Evolutionary conservation across 2,329 filamentous ascomycete species (phyloP), one percentile per base, ranked within the genome.

Genomic region (Cercospora sojina): DNA sequence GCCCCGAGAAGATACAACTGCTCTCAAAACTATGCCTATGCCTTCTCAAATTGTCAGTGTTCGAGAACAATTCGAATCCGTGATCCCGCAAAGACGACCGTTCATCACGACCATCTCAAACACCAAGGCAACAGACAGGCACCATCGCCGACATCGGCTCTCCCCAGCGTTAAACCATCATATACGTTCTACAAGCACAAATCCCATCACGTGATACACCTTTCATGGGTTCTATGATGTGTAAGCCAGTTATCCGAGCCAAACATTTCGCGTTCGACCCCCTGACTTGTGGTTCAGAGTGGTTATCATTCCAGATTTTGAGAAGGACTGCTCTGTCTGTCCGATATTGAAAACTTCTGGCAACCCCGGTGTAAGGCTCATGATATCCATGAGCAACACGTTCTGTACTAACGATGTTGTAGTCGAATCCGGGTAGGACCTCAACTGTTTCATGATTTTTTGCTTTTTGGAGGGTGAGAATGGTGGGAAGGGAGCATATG

Each of bases 271-370:
- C 8, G 27, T 38, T 35, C 55, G 29, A 20, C 29, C 29, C 31
- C 29, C 53, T 57, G 27, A 57, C 53, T n/a, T 18, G 25, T 57
- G 23, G 18, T 27, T 5, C 53, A 57, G 53, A 59, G 56, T 38
- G 56, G 56, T 59, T 59, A 59, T 38, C 56, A 59, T 59, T 38
- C 56, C 56, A 59, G 56, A 59, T 59, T 59, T 59, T 59, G 56
- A 59, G 56, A 43, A 41, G 32, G 31, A 25, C 18, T 23, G 7
- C 23, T 16, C n/a, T 38, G 56, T 35, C 32, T 35, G 35, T 41
- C 31, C 56, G 32, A 59, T 41, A 59, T 59, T 41, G 20, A 59
- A 59, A 59, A 3, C 16, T 59, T 59, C 56, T 59, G 56, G 56
- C 32, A 38, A 59, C 56, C 56, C 56, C 56, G 56, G 55, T 51